Percentiles rank a stretch among this genome's conserved stretches.
Evolutionary conservation across 805 yeast species (phyloP).

Genomic region (Suhomyces emberorum): DNA sequence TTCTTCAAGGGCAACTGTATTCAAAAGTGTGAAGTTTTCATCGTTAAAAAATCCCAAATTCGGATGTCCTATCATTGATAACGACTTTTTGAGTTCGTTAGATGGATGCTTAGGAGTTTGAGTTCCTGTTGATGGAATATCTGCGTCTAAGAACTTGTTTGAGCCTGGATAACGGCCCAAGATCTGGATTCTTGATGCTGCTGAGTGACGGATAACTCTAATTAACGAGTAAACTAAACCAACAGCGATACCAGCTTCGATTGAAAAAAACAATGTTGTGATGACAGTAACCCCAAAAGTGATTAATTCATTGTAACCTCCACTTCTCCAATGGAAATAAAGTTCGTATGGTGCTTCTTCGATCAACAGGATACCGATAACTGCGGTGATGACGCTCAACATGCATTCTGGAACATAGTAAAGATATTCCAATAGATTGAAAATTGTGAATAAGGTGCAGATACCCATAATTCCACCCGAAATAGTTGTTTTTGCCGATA

Average conservation of each 20-base stretch:
- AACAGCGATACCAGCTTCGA: constrained; percentile 86
- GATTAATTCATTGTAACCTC: constrained; percentile 73
- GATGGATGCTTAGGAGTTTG: too few species aligned
- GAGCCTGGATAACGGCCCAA: constrained; percentile 55
- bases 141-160: constrained; percentile 41
- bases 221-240: constrained; percentile 80
- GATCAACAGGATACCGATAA: constrained; percentile 60
- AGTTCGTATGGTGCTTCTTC: constrained; percentile 85
- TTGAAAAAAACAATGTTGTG: constrained; percentile 64
- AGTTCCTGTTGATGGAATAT: constrained; percentile 16
- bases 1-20: constrained; percentile 37
- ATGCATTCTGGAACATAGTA: constrained; percentile 77
- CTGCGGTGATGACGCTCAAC: constrained; percentile 73
- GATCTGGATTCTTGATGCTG: constrained; percentile 81
- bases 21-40: constrained; percentile 32
- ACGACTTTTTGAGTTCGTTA: background rate
- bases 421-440: constrained; percentile 57
- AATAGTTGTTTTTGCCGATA: constrained; percentile 78
- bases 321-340: constrained; percentile 64
- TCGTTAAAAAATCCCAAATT: constrained; percentile 33
- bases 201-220: constrained; percentile 75
- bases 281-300: constrained; percentile 64
- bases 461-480: constrained; percentile 84
- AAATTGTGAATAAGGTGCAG: constrained; percentile 63
- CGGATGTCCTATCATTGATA: background rate